Evolutionary conservation across 179 eudicot species (phyloP).

Genomic region (Monotropa hypopitys): DNA sequence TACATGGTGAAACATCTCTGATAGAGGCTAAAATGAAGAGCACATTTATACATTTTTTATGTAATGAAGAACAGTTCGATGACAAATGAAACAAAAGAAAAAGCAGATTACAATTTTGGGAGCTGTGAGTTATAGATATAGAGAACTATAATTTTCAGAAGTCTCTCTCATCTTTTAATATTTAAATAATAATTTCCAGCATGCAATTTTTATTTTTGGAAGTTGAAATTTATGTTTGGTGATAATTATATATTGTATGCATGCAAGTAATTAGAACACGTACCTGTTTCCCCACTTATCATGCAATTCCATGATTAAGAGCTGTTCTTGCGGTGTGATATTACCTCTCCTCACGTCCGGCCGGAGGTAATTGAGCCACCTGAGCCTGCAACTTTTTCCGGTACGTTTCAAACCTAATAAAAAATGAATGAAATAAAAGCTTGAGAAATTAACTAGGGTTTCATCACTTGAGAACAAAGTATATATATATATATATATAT

Average conservation of each 20-base stretch:
- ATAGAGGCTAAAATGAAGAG: neutral
- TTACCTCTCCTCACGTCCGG: slow-evolving; percentile 93
- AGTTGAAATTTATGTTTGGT: neutral
- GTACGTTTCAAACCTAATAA: slow-evolving; percentile 73
- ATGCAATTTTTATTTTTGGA: neutral
- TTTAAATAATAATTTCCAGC: too few relatives aligned
- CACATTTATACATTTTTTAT: neutral
- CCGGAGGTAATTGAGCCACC: slow-evolving; percentile 88
- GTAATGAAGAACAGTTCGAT: neutral
- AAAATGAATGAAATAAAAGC: neutral
- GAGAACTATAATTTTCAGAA: neutral
- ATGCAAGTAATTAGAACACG: neutral
- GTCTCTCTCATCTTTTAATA: too few relatives aligned
- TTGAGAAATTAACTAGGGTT: slow-evolving; percentile 9
- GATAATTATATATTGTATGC: neutral
- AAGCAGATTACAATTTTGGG: neutral
- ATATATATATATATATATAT: neutral
- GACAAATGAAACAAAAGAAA: neutral
- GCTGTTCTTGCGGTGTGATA: slow-evolving; percentile 83
- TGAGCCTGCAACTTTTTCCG: slow-evolving; percentile 85
- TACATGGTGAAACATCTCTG: too few relatives aligned
- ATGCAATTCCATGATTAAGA: slow-evolving; percentile 90
- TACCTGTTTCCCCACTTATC: slow-evolving; percentile 95
- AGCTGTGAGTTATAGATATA: neutral
- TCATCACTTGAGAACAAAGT: neutral